Conservation (phyloP, 768 basidiomycete genomes). For the Grammothele lineata region DNA sequence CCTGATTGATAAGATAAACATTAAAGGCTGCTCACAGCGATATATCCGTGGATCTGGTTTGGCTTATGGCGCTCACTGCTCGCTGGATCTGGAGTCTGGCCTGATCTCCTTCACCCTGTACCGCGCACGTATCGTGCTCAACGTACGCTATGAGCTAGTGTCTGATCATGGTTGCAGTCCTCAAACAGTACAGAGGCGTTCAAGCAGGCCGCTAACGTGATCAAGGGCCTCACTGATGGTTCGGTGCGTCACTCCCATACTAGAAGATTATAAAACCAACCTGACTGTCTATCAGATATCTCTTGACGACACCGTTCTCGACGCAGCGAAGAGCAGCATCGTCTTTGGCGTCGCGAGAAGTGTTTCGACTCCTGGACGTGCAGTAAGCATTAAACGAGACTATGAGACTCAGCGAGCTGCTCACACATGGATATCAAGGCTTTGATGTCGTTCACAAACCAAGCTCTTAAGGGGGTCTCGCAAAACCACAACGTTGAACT, state of each 20-base stretch:
- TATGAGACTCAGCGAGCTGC: not conserved
- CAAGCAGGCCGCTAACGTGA: slow-evolving; percentile 71
- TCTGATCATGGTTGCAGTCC: slow-evolving; percentile 48
- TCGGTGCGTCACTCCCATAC: slow-evolving; percentile 45
- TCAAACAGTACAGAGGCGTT: slow-evolving; percentile 79
- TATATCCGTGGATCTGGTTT: slow-evolving; percentile 92
- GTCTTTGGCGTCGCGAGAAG: slow-evolving; percentile 78
- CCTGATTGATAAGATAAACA: slow-evolving; percentile 1
- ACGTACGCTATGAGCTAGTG: too few species aligned
- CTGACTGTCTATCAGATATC: slow-evolving; percentile 50
- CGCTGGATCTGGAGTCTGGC: slow-evolving; percentile 74
- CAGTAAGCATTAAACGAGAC: slow-evolving; percentile 64
- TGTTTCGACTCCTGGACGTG: slow-evolving; percentile 83
- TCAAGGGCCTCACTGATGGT: slow-evolving; percentile 77
- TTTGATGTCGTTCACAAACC: slow-evolving; percentile 79
- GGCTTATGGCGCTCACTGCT: slow-evolving; percentile 86
- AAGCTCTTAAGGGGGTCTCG: slow-evolving; percentile 82
- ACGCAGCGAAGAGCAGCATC: slow-evolving; percentile 89
- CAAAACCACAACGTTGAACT: slow-evolving; percentile 71
- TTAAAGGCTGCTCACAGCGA: too few species aligned
- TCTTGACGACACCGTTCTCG: slow-evolving; percentile 75
- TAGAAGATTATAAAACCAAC: slow-evolving; percentile 3
- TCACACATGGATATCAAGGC: slow-evolving; percentile 54
- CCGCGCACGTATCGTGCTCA: slow-evolving; percentile 60
- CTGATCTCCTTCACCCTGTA: slow-evolving; percentile 74